These are phyloP conservation scores for Rhodotorula sp. DNA, from an alignment of 1,284 basidiomycete species.

Conservation along the genomic window DNA sequence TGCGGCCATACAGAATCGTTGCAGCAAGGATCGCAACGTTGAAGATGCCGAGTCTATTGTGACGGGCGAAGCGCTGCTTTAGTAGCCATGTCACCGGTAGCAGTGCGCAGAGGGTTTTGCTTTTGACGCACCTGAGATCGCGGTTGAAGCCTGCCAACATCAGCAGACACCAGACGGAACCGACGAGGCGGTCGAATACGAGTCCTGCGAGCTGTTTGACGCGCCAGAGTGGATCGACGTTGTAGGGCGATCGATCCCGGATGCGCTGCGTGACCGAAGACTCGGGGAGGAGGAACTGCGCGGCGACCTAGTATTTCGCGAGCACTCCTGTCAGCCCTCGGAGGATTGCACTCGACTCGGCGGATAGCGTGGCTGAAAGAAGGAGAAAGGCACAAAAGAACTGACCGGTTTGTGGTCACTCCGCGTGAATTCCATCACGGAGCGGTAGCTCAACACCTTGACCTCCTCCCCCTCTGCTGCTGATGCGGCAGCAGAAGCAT, in stretches of 20 bases:
- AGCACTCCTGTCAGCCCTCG: not conserved
- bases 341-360: not conserved
- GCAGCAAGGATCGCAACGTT: slow-evolving; percentile 8
- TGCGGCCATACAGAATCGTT: slow-evolving; percentile 8
- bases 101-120: not conserved
- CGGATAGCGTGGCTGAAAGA: no score
- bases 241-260: slow-evolving; percentile 54
- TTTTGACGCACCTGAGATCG: slow-evolving; percentile 35
- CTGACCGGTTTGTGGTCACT: slow-evolving; percentile 37
- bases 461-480: slow-evolving; percentile 52
- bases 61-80: not conserved
- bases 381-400: not conserved
- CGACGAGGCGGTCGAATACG: slow-evolving; percentile 67
- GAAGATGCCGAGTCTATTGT: slow-evolving; percentile 20
- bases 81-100: not conserved
- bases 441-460: slow-evolving; percentile 21
- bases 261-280: not conserved
- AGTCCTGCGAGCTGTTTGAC: slow-evolving; percentile 65
- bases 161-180: slow-evolving; percentile 70
- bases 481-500: slow-evolving; percentile 56
- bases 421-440: slow-evolving; percentile 21
- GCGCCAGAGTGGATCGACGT: slow-evolving; percentile 49
- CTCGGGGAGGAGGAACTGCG: slow-evolving; percentile 69
- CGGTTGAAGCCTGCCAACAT: slow-evolving; percentile 73
- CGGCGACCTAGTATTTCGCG: slow-evolving; percentile 63